These are phyloP conservation scores for Lactarius sp. DNA, from an alignment of 768 basidiomycete genomes.

Conservation along the genomic window DNA sequence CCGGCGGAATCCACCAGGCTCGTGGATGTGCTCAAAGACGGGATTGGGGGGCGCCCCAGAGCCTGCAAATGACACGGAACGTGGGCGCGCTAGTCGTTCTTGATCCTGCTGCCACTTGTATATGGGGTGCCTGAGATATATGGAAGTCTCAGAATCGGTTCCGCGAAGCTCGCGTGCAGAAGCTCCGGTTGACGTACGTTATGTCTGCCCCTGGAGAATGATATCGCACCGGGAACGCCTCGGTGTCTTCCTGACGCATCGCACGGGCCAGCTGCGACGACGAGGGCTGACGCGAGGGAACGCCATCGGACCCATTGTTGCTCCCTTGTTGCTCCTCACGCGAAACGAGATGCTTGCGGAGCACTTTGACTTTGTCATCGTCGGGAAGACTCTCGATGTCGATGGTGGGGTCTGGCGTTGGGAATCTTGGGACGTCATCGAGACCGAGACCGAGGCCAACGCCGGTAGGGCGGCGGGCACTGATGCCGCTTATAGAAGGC, in stretches of 20 bases:
- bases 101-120: constrained; percentile 93
- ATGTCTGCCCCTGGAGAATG: constrained; percentile 85
- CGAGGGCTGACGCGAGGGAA: constrained; percentile 30
- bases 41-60: constrained; percentile 55
- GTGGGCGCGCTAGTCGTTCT: constrained; percentile 53
- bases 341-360: constrained; percentile 76
- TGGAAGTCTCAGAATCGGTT: background rate
- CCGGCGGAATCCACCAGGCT: constrained; percentile 91
- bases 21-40: constrained; percentile 87
- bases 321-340: constrained; percentile 53
- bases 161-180: background rate
- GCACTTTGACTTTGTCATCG: constrained; percentile 78
- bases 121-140: constrained; percentile 62
- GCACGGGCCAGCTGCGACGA: constrained; percentile 25
- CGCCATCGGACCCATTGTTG: constrained; percentile 32
- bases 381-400: constrained; percentile 59
- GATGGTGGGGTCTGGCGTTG: constrained; percentile 33
- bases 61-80: constrained; percentile 67
- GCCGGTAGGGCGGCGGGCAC: constrained; percentile 33
- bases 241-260: constrained; percentile 45
- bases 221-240: constrained; percentile 85
- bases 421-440: constrained; percentile 31
- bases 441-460: constrained; percentile 23
- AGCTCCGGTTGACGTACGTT: constrained; percentile 57
- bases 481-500: constrained; percentile 37